Conservation (phyloP, 768 basidiomycete species). For the Hericium coralloides region DNA sequence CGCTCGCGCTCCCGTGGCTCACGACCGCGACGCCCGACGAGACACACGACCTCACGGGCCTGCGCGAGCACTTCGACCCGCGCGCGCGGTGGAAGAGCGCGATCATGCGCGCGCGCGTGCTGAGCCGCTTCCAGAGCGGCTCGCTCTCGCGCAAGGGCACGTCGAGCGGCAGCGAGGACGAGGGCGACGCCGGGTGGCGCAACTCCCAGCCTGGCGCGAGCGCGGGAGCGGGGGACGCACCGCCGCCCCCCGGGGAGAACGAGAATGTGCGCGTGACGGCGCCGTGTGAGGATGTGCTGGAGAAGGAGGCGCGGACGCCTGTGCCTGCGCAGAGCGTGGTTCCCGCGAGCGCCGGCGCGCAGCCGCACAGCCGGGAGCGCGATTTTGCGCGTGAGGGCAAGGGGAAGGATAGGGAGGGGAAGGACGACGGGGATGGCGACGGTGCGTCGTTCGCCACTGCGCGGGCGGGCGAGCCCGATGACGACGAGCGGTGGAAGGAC, state of each 20-base stretch:
- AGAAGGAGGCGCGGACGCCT: neutral
- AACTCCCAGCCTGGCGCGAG: neutral
- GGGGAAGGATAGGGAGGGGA: neutral
- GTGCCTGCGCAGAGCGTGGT: neutral
- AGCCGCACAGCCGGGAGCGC: neutral
- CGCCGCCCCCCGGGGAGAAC: neutral
- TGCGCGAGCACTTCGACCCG: conserved; percentile 80
- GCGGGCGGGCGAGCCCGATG: neutral
- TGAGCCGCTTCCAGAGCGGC: neutral
- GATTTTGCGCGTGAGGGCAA: neutral
- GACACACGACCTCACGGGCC: conserved; percentile 69
- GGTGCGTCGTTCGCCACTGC: neutral
- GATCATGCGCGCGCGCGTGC: conserved; percentile 40
- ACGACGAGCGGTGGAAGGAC: neutral
- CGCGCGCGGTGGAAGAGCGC: conserved; percentile 65
- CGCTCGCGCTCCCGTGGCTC: conserved; percentile 69
- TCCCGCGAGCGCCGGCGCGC: neutral
- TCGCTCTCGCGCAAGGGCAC: neutral
- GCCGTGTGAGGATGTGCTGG: neutral
- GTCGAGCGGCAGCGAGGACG: neutral
- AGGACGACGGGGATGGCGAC: neutral
- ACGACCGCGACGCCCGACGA: conserved; percentile 53
- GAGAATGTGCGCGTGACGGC: neutral
- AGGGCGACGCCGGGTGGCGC: neutral
- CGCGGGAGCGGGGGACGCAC: neutral